Evolutionary conservation across 768 basidiomycete genomes (phyloP), one percentile per base, ranked within the genome.

Genomic region (Boletellus ananiceps): DNA sequence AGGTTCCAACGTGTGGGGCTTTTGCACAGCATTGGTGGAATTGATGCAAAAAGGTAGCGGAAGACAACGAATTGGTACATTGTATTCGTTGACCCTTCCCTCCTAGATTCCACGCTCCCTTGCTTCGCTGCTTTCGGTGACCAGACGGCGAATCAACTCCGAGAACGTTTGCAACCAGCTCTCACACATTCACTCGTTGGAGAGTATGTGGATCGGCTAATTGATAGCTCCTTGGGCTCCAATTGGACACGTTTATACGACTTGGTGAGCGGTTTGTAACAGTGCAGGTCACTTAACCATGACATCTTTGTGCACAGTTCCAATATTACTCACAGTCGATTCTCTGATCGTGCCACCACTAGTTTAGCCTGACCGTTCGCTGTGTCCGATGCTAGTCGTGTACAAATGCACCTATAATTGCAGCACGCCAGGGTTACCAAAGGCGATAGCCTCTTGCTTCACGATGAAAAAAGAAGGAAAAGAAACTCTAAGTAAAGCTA

Each of bases 191-290:
- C 75, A 37, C 76, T 88, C 32, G 85, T 94, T 25, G 91, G 84
- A 37, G 90, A 93, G 32, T 83, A 95, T 61, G 78, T 96, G n/a
- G 92, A 97, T 56, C 75, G 84, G 40, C 74, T 99, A 39, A 88
- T 99, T 54, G 85, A 96, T 54, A 87, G 78, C 47, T 95, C 94
- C 0, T 71, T 96, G 40, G 93, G 91, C 12, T 94, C 91, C 29
- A 84, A 89, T 54, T 98, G 94, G 87, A 98, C 96, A 33, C 77
- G 93, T 57, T 69, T 98, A 31, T 99, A 99, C 65, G 96, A 99
- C 69, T 96, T 92, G 52, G 90, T 92, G 61, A 61, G 86, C 61
- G 29, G 35, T 23, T 29, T 37, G 27, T 44, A 18, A 6, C 13
- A 8, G 7, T 21, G 13, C 35, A 18, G 8, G 25, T 49, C 12